These are phyloP conservation scores for Hypocrella siamensis DNA, from an alignment of 2,329 filamentous ascomycete genomes.

Conservation along the genomic window DNA sequence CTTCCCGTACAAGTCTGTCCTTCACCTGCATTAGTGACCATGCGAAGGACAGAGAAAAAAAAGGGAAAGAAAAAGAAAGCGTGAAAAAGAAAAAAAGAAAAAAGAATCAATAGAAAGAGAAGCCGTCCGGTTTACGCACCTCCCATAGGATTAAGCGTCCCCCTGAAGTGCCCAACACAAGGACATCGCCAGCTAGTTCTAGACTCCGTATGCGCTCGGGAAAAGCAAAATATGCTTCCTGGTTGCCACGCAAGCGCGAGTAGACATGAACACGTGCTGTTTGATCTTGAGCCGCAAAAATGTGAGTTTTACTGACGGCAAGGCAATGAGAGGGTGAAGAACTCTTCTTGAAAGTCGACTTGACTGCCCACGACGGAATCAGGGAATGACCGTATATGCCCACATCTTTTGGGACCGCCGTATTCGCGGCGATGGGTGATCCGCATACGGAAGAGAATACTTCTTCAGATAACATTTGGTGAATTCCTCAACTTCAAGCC, in stretches of 20 bases:
- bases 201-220: conserved; percentile 73
- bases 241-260: conserved; percentile 64
- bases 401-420: conserved; percentile 57
- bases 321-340: conserved; percentile 64
- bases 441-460: conserved; percentile 44
- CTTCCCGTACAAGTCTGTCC: conserved; percentile 56
- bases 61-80: conserved; percentile 4
- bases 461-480: conserved; percentile 43
- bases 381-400: conserved; percentile 77
- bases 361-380: conserved; percentile 61
- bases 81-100: conserved; percentile 7
- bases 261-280: conserved; percentile 93
- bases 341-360: conserved; percentile 80
- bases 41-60: background rate
- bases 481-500: no score
- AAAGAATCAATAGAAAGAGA: conserved; percentile 7
- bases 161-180: conserved; percentile 69
- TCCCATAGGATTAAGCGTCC: conserved; percentile 88
- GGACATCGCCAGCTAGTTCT: conserved; percentile 53
- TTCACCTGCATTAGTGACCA: conserved; percentile 1
- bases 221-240: conserved; percentile 80
- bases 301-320: conserved; percentile 63
- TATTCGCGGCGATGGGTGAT: conserved; percentile 42
- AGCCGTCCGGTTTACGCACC: conserved; percentile 44
- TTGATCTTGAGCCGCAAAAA: conserved; percentile 82